phyloP scores from a whole-genome alignment of 2,329 filamentous ascomycete species.

The Cercospora nicotianae region DNA sequence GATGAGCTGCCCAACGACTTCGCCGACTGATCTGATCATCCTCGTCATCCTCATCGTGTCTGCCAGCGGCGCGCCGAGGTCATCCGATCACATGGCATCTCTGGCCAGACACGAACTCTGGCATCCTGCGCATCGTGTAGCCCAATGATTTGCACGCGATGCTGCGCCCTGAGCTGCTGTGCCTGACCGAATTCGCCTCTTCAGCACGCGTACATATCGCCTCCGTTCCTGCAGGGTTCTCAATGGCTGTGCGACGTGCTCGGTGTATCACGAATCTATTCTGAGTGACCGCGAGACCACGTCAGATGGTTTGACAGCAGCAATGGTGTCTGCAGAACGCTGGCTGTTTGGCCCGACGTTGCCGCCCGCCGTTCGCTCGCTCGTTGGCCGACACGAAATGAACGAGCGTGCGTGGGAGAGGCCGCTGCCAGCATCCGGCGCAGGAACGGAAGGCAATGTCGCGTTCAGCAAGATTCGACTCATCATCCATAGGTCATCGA shows the following conservation, averaged over 20 bases:
- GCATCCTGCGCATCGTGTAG: background rate
- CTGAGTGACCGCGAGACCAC: slow-evolving; percentile 14
- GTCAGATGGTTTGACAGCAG: slow-evolving; percentile 19
- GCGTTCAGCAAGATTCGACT: background rate
- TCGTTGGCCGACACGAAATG: background rate
- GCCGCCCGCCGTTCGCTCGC: slow-evolving; percentile 4
- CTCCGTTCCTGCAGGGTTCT: slow-evolving; percentile 2
- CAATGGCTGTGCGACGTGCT: slow-evolving; percentile 11
- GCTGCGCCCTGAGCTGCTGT: slow-evolving; percentile 6
- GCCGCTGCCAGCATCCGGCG: background rate
- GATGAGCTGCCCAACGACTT: background rate
- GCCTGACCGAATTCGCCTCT: background rate
- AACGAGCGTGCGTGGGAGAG: background rate
- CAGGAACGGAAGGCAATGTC: background rate
- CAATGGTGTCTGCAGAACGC: slow-evolving; percentile 4
- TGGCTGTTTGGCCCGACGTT: slow-evolving; percentile 11
- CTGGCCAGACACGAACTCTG: background rate
- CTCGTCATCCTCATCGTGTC: background rate
- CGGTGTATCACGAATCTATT: slow-evolving; percentile 16
- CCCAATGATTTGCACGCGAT: background rate
- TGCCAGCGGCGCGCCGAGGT: background rate
- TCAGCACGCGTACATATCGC: slow-evolving; percentile 14
- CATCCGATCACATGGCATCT: background rate
- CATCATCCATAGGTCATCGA: background rate
- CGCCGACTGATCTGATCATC: background rate